Percentiles rank a stretch among this genome's conserved stretches.
Conservation (phyloP, 768 basidiomycete species). For the Sarcomyxa edulis region DNA sequence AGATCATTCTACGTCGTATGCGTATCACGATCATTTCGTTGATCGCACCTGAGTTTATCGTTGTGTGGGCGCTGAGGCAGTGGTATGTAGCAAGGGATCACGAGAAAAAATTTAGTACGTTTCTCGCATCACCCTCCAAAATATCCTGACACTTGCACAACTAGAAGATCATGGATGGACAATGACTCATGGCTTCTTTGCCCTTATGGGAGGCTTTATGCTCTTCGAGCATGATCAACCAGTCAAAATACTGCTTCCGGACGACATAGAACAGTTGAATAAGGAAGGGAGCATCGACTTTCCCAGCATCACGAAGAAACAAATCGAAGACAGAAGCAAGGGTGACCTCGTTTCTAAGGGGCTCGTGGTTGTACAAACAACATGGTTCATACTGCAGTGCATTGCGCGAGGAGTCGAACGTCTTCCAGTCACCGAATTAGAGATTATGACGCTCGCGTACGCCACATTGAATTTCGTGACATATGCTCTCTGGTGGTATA, state of each 20-base stretch:
- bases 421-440: conserved; percentile 22
- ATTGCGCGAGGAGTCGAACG: conserved; percentile 15
- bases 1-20: conserved; percentile 1
- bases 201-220: conserved; percentile 7
- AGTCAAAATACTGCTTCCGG: neutral
- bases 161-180: conserved; percentile 6
- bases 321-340: conserved; percentile 22
- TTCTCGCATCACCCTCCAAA: neutral
- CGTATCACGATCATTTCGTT: conserved; percentile 13
- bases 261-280: neutral
- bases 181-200: conserved; percentile 6
- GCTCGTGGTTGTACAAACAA: conserved; percentile 19
- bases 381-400: conserved; percentile 26
- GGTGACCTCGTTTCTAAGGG: conserved; percentile 18
- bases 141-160: too few relatives aligned
- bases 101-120: neutral
- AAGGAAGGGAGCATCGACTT: conserved; percentile 5
- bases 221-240: neutral
- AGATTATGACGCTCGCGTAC: conserved; percentile 23
- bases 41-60: conserved; percentile 17
- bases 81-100: conserved; percentile 9
- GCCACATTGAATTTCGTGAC: conserved; percentile 18
- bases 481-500: conserved; percentile 30
- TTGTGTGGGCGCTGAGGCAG: conserved; percentile 15
- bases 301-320: conserved; percentile 8